Evolutionary conservation across 1,284 basidiomycete species (phyloP).

Genomic region (Leccinum angustisporum): DNA sequence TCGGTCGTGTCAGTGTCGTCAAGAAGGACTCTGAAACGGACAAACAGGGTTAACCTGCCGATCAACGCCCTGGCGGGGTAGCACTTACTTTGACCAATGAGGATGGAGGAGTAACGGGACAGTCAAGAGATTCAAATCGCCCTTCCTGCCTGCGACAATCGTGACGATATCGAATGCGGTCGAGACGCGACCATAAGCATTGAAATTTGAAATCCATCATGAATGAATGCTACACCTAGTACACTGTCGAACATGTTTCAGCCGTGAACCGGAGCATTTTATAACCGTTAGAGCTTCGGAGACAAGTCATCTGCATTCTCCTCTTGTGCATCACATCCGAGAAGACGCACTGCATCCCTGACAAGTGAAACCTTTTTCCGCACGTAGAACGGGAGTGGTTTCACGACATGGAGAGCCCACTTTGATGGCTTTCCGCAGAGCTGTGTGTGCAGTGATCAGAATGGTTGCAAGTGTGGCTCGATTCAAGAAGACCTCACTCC

Average conservation of each 20-base stretch:
- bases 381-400: conserved; percentile 34
- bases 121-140: conserved; percentile 45
- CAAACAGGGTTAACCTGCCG: neutral
- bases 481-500: conserved; percentile 30
- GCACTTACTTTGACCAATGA: conserved; percentile 63
- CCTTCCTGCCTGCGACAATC: conserved; percentile 49
- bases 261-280: too few species aligned
- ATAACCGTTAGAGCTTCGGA: too few species aligned
- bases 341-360: conserved; percentile 36
- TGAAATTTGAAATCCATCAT: conserved; percentile 52
- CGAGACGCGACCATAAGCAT: conserved; percentile 26
- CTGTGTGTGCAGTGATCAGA: conserved; percentile 4
- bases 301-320: too few species aligned
- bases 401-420: conserved; percentile 35
- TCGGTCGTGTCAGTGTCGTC: neutral
- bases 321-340: neutral
- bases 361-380: conserved; percentile 34
- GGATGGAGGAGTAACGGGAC: conserved; percentile 51
- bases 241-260: neutral
- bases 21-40: conserved; percentile 12
- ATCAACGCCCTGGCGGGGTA: neutral
- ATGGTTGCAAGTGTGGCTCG: too few species aligned
- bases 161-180: conserved; percentile 54
- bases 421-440: conserved; percentile 22
- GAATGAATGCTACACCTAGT: conserved; percentile 32